Evolutionary conservation across 768 basidiomycete genomes (phyloP).

Genomic region (Boletus rex-veris): DNA sequence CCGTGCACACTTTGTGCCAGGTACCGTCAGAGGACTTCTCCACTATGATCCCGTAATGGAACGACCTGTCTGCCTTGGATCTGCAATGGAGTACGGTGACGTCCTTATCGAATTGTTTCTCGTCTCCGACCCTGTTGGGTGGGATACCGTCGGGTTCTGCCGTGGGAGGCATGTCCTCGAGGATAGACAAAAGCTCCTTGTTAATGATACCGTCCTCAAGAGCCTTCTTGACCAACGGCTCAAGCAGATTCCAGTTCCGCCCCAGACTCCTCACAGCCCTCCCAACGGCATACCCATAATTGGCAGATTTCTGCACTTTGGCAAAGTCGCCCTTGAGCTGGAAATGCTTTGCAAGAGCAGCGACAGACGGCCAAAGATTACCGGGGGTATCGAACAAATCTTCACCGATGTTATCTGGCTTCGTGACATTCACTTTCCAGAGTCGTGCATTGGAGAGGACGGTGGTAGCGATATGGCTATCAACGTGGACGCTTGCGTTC

Average conservation of each 20-base stretch:
- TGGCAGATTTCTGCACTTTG: background rate
- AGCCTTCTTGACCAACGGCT: background rate
- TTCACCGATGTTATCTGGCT: background rate
- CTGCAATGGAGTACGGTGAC: slow-evolving; percentile 2
- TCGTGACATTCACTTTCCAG: background rate
- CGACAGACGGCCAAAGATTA: background rate
- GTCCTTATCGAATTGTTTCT: background rate
- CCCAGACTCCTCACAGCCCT: slow-evolving; percentile 3
- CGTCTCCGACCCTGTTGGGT: slow-evolving; percentile 2
- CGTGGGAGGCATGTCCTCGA: background rate
- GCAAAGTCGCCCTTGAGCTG: background rate
- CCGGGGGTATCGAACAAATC: background rate
- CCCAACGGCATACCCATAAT: background rate
- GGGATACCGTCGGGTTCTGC: background rate
- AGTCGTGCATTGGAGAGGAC: background rate
- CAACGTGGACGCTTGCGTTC: background rate
- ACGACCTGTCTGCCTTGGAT: background rate
- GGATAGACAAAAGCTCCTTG: background rate
- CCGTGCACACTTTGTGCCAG: slow-evolving; percentile 6
- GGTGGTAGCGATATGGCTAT: background rate
- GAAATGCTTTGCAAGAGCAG: background rate
- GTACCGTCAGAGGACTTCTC: background rate
- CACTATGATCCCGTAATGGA: slow-evolving; percentile 9
- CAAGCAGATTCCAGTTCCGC: background rate
- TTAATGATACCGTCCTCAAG: background rate